Percentiles rank a stretch among this genome's conserved stretches.
Evolutionary conservation across 2,329 filamentous ascomycete species (phyloP).

Genomic region (Colletotrichum shisoi): DNA sequence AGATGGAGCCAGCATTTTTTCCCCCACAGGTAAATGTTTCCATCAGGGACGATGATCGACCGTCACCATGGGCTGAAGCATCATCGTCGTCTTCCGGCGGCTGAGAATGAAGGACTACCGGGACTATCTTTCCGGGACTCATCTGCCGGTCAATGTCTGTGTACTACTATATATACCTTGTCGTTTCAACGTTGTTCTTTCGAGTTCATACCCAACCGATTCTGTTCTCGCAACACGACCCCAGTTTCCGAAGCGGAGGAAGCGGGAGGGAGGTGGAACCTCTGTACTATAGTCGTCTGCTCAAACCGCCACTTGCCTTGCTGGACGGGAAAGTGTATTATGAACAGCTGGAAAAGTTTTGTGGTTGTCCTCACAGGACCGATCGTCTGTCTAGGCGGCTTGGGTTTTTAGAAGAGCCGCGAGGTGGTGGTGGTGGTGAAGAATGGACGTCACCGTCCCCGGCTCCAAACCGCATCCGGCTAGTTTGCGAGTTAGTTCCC

Average conservation of each 20-base stretch:
- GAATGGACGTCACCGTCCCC: no score
- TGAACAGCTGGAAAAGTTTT: not conserved
- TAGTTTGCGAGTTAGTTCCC: no score
- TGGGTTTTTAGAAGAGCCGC: not conserved
- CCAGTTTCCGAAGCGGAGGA: not conserved
- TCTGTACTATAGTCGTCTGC: constrained; percentile 20
- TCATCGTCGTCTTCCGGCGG: no score
- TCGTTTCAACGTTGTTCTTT: constrained; percentile 3
- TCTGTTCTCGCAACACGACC: not conserved
- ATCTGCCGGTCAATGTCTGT: not conserved
- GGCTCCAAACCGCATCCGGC: no score
- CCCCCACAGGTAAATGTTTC: not conserved
- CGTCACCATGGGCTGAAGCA: not conserved
- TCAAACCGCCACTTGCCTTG: not conserved
- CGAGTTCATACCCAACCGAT: constrained; percentile 24
- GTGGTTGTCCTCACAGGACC: not conserved
- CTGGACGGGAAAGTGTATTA: no score
- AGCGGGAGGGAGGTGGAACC: not conserved
- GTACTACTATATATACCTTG: not conserved
- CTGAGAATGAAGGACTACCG: not conserved
- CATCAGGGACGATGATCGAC: not conserved
- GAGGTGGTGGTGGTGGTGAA: no score
- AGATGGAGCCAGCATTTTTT: not conserved
- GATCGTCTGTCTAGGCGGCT: not conserved
- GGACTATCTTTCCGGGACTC: not conserved